Evolutionary conservation across 768 basidiomycete species (phyloP), one percentile per base, ranked within the genome.

Genomic region (Boletus fagicola): DNA sequence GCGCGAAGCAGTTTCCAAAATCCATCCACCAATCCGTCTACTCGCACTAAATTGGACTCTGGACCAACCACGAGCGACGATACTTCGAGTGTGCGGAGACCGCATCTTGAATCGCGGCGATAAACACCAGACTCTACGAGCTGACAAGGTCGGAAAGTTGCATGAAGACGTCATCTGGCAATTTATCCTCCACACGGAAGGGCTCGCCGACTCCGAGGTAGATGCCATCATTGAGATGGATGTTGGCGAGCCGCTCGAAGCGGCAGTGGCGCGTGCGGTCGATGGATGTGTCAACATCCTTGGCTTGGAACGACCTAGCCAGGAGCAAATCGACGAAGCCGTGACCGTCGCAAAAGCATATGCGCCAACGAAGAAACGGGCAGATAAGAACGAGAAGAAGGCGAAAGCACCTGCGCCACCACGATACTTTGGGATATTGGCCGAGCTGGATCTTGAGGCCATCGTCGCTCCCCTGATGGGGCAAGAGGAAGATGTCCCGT

Each of bases 141-240:
- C 87, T 0, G 84, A 87, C 60, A 69, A 66, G 11, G 54, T 68
- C 16, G 68, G 73, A 18, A 81, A 79, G 53, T 64, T 72, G 28
- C 91, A 98, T 72, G 94, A 97, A 71, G 77, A 82, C 6, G 82
- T 95, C 20, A 71, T 98, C n/a, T 86, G 86, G 84, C 78, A 77
- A 72, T 98, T 99, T 75, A 74, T 98, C 52, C 75, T 73, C 26
- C 60, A 74, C n/a, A 70, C 76, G 0, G 83, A 94, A 61, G 79
- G 83, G 61, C 84, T 98, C 9, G 71, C 78, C 1, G 74, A 76
- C 2, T 63, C 64, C 16, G 86, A 92, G 69, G 86, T 91, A 7
- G 88, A 92, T 58, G 84, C 70, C 1, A 76, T 78, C 4, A 74
- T 98, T 20, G 82, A 88, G 36, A 88, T 92, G 84, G 66, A 82